These are phyloP conservation scores for Crotalaria pallida DNA, from an alignment of 306 rosid species.

Conservation along the genomic window DNA sequence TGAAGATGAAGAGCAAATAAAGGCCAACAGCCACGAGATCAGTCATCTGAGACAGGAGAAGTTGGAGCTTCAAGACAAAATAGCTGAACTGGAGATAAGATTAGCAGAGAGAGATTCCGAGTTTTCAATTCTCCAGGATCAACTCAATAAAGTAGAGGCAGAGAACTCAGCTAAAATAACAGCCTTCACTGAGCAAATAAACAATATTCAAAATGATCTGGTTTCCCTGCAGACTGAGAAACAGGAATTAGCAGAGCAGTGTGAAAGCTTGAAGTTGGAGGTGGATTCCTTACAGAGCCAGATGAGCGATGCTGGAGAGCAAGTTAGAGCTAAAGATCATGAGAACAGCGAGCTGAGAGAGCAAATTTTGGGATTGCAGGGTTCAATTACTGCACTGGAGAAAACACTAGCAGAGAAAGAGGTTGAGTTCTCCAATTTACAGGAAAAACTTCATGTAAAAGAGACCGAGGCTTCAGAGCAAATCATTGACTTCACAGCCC, in stretches of 20 bases:
- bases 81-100: slow-evolving; percentile 28
- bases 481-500: slow-evolving; percentile 37
- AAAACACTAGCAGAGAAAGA: slow-evolving; percentile 44
- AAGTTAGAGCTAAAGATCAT: slow-evolving; percentile 26
- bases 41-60: slow-evolving; percentile 39
- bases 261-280: slow-evolving; percentile 42
- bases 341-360: slow-evolving; percentile 40
- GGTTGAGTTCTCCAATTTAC: slow-evolving; percentile 42
- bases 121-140: slow-evolving; percentile 25
- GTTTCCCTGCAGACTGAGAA: slow-evolving; percentile 52
- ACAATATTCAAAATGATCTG: slow-evolving; percentile 42
- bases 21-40: slow-evolving; percentile 20
- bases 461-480: slow-evolving; percentile 51
- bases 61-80: slow-evolving; percentile 23
- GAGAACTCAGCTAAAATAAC: slow-evolving; percentile 22
- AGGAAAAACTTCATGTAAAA: slow-evolving; percentile 36
- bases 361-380: slow-evolving; percentile 29
- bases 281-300: slow-evolving; percentile 34
- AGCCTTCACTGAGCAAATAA: slow-evolving; percentile 30
- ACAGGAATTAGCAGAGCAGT: slow-evolving; percentile 23
- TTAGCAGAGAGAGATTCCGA: slow-evolving; percentile 32
- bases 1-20: slow-evolving; percentile 17
- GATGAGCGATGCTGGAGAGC: slow-evolving; percentile 46
- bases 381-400: slow-evolving; percentile 41
- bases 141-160: slow-evolving; percentile 13